Percentiles rank a stretch among this genome's conserved stretches.
Conservation (phyloP, 805 yeast genomes). For the Blastobotrys muscicola region DNA sequence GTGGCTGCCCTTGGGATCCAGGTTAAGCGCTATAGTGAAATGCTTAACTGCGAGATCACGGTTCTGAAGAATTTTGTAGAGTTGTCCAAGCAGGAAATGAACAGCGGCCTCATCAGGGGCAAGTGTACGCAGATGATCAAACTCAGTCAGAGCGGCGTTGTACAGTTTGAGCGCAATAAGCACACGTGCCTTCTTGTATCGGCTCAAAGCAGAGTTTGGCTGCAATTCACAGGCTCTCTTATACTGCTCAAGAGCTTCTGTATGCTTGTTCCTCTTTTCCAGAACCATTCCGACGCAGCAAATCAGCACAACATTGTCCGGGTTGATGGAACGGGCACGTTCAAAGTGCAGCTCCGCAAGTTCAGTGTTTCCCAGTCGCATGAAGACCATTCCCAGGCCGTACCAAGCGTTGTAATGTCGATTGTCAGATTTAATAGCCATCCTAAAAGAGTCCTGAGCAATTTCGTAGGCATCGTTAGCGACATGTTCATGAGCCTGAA, state of each 20-base stretch:
- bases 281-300: conserved; percentile 93
- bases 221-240: conserved; percentile 75
- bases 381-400: conserved; percentile 90
- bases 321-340: conserved; percentile 81
- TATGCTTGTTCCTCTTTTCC: conserved; percentile 61
- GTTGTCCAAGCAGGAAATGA: conserved; percentile 79
- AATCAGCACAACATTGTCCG: conserved; percentile 76
- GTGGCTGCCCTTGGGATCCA: conserved; percentile 89
- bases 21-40: conserved; percentile 77
- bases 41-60: conserved; percentile 73
- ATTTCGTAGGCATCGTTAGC: conserved; percentile 83
- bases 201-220: conserved; percentile 76
- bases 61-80: conserved; percentile 67
- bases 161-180: conserved; percentile 63
- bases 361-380: conserved; percentile 73
- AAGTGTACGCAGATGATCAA: conserved; percentile 58
- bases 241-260: conserved; percentile 71
- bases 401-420: conserved; percentile 91
- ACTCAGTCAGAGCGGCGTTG: conserved; percentile 61
- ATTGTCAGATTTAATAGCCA: conserved; percentile 65
- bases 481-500: conserved; percentile 88
- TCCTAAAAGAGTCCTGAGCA: conserved; percentile 75
- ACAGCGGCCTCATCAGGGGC: conserved; percentile 96
- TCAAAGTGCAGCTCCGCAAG: conserved; percentile 81
- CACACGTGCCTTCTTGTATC: conserved; percentile 81